These are phyloP conservation scores for Populus trichocarpa DNA, from an alignment of 441 rosid species.

Conservation along the genomic window DNA sequence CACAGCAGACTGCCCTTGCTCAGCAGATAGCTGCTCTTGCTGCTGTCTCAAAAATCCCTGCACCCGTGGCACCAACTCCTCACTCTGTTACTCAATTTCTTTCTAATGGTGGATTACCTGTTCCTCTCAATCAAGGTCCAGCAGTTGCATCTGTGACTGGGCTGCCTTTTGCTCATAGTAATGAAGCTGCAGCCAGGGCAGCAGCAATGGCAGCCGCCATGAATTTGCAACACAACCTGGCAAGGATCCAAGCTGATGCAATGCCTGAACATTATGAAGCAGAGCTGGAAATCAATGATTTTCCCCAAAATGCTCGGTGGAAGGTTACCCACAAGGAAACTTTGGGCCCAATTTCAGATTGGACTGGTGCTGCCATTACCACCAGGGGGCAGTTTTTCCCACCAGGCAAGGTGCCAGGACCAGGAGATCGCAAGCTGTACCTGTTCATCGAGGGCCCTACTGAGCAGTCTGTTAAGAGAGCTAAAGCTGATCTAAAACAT, in stretches of 20 bases:
- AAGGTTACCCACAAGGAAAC: conserved; percentile 98
- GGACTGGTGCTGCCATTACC: conserved; percentile 98
- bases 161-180: conserved; percentile 36
- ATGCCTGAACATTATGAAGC: conserved; percentile 97
- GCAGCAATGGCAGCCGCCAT: conserved; percentile 92
- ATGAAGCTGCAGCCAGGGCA: conserved; percentile 77
- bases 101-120: conserved; percentile 42
- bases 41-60: conserved; percentile 49
- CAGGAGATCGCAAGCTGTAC: conserved; percentile 90
- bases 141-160: conserved; percentile 35
- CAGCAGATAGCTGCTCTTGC: conserved; percentile 64
- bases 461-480: conserved; percentile 81
- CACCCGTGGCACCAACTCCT: conserved; percentile 29
- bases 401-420: conserved; percentile 55
- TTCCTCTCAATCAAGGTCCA: conserved; percentile 33
- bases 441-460: conserved; percentile 88
- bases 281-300: conserved; percentile 90
- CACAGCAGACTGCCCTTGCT: conserved; percentile 75
- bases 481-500: conserved; percentile 80
- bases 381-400: conserved; percentile 81
- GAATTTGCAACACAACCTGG: conserved; percentile 81
- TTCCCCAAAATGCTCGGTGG: conserved; percentile 97
- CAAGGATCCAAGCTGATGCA: conserved; percentile 92
- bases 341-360: conserved; percentile 86
- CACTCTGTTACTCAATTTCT: conserved; percentile 32